Conservation (phyloP, 352 stramenopile genomes). For the Plasmopara halstedii region DNA sequence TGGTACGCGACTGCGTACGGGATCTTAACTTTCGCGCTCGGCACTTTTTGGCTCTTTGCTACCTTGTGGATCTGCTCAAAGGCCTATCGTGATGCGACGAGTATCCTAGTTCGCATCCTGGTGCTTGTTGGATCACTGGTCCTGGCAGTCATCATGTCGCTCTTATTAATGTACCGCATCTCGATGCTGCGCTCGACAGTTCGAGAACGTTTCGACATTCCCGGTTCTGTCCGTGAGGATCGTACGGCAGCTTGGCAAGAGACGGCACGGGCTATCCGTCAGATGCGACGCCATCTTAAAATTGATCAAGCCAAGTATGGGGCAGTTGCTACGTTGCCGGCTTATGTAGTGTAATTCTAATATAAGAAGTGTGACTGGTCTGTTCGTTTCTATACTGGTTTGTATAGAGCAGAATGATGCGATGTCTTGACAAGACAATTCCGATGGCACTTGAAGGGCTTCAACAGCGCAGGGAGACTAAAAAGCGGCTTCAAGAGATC, state of each 20-base stretch:
- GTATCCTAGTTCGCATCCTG: slow-evolving; percentile 7
- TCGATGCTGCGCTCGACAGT: slow-evolving; percentile 11
- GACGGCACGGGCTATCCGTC: slow-evolving; percentile 21
- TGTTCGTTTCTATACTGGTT: slow-evolving; percentile 6
- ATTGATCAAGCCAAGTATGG: slow-evolving; percentile 17
- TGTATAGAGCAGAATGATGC: slow-evolving; percentile 6
- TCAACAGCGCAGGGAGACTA: slow-evolving; percentile 17
- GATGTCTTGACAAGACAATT: slow-evolving; percentile 11
- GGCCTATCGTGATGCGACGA: slow-evolving; percentile 9
- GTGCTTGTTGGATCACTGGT: slow-evolving; percentile 6
- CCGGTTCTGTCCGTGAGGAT: slow-evolving; percentile 22
- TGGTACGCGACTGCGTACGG: slow-evolving; percentile 14
- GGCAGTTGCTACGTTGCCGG: slow-evolving; percentile 18
- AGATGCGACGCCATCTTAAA: slow-evolving; percentile 31
- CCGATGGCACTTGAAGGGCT: slow-evolving; percentile 16
- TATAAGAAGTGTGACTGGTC: slow-evolving; percentile 5
- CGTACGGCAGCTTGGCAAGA: slow-evolving; percentile 29
- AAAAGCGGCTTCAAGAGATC: slow-evolving; percentile 17
- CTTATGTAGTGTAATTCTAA: slow-evolving; percentile 21
- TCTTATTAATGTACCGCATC: slow-evolving; percentile 23
- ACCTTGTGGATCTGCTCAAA: slow-evolving; percentile 17
- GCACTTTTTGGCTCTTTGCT: slow-evolving; percentile 13
- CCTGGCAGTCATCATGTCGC: slow-evolving; percentile 8
- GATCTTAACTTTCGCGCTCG: slow-evolving; percentile 3
- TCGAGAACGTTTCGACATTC: slow-evolving; percentile 28